phyloP scores from a whole-genome alignment of 169 alveolate species.

The Plasmodium gaboni region DNA sequence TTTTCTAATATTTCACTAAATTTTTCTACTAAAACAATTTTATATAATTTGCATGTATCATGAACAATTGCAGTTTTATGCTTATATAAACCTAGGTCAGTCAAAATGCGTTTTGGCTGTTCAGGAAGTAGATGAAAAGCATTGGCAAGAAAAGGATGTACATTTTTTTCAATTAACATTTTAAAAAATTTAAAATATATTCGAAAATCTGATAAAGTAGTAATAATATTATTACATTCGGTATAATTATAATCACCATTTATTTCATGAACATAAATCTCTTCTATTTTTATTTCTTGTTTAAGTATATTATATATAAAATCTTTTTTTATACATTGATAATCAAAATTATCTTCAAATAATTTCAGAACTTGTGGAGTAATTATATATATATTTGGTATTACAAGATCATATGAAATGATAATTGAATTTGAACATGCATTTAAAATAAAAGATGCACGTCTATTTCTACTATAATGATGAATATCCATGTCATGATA shows the following conservation, averaged over 20 bases:
- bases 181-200: slow-evolving; percentile 63
- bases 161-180: slow-evolving; percentile 61
- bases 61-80: slow-evolving; percentile 30
- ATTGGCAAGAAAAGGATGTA: slow-evolving; percentile 68
- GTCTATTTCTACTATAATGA: too few species aligned
- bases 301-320: slow-evolving; percentile 62
- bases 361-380: slow-evolving; percentile 71
- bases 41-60: slow-evolving; percentile 54
- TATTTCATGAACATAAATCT: slow-evolving; percentile 56
- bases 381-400: slow-evolving; percentile 69
- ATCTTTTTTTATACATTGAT: slow-evolving; percentile 63
- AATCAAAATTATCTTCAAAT: slow-evolving; percentile 74
- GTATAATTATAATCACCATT: slow-evolving; percentile 58
- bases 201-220: slow-evolving; percentile 67
- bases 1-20: slow-evolving; percentile 35
- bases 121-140: slow-evolving; percentile 57
- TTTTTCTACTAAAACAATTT: slow-evolving; percentile 37
- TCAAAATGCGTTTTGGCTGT: slow-evolving; percentile 21
- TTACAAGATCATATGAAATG: slow-evolving; percentile 30
- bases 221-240: slow-evolving; percentile 67
- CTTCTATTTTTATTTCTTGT: slow-evolving; percentile 75
- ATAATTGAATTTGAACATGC: slow-evolving; percentile 36
- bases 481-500: too few species aligned
- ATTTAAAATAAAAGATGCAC: not conserved
- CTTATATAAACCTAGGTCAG: slow-evolving; percentile 56